Base-by-base conservation (phyloP, 371 early-diverging fungal genomes). In the Lichtheimia corymbifera region DNA sequence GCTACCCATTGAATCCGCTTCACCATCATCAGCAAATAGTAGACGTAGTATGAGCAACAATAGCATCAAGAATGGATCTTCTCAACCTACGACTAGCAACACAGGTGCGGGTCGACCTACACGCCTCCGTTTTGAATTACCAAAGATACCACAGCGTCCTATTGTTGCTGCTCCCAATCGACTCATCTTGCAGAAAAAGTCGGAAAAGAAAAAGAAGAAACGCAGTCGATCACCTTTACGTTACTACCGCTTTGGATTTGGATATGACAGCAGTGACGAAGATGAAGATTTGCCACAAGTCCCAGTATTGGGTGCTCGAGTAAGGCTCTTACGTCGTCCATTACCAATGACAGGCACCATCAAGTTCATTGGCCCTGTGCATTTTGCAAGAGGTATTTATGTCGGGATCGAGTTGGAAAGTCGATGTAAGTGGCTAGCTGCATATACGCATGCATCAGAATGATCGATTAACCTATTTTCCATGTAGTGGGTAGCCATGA, bases 341-440 rank as follows among this genome's bases (percentile, higher is more conserved):
- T 65, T 74, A 13, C 77, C 74, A n/a, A 74, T 72, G 1, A 55
- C 65, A 9, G 80, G 74, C 14, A 71, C 71, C 9, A 76, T 79
- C 44, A 67, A 73, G n/a, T 79, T 68, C 42, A 66, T 79, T 53
- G 80, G 79, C 12, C 58, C 61, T 20, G 74, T 79, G 0, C 58
- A 59, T 0, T 76, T 74, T 64, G 71, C 74, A 45, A 72, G 72
- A 20, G 80, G 80, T 7, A 72, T 66, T 9, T 79, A 71, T 72
- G 73, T 74, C 20, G 80, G 80, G 17, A 55, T 79, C 30, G 80
- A 79, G 55, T 58, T 79, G 11, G 74, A 79, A 41, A 64, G 66
- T 47, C 57, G 79, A 59, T 59, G 77, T 77, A 72, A 70, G 66
- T 63, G 12, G 9, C 15, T 15, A 20, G n/a, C n/a, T n/a, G n/a